phyloP scores from a whole-genome alignment of 257 asterid genomes.

The Solanum microdontum region DNA sequence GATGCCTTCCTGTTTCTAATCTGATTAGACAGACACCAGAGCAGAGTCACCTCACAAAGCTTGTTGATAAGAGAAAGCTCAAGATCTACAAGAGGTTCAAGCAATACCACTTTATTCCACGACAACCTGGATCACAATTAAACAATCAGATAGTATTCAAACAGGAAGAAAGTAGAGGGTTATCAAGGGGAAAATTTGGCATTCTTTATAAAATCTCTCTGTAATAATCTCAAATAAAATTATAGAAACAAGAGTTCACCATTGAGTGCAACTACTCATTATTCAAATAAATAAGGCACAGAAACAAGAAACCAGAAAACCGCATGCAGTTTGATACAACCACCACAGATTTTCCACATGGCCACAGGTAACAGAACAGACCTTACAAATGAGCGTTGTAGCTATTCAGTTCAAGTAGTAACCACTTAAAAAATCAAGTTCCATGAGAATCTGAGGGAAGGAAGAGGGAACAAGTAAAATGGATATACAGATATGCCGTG shows the following conservation, averaged over 20 bases:
- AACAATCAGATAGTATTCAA: background rate
- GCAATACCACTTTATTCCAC: background rate
- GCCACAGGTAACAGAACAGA: no score
- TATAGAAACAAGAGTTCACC: background rate
- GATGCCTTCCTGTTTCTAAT: background rate
- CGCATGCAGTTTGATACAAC: background rate
- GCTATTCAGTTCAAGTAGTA: background rate
- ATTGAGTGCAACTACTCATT: background rate
- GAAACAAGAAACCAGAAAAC: background rate
- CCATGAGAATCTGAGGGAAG: background rate
- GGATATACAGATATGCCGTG: background rate
- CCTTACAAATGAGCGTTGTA: background rate
- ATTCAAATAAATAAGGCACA: background rate
- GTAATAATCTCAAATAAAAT: background rate
- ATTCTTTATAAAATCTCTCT: background rate
- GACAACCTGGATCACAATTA: background rate
- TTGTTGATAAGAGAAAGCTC: background rate
- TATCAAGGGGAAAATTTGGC: background rate
- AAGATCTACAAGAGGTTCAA: background rate
- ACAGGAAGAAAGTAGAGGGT: no score
- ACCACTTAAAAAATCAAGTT: background rate
- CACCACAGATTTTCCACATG: no score
- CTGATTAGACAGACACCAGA: background rate
- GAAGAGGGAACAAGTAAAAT: background rate
- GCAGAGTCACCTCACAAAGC: background rate